A percentile compares a stretch with the other conserved stretches of the same genome.
Conservation (phyloP, 148 eudicot genomes). For the Agrostemma githago region DNA sequence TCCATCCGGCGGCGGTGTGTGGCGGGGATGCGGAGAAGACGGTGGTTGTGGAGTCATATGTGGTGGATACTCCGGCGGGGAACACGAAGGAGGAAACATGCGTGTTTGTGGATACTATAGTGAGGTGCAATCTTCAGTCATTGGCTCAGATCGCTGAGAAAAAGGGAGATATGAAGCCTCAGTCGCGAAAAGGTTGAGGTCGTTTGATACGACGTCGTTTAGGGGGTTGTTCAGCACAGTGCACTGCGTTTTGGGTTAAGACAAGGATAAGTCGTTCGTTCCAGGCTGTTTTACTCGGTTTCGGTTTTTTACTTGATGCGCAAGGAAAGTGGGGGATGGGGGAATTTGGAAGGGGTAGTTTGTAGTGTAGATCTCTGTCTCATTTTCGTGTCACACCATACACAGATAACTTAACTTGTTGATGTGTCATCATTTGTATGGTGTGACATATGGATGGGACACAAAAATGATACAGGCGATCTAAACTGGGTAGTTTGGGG, state of each 20-base stretch:
- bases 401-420: too few species aligned
- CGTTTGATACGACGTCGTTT: neutral
- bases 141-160: slow-evolving; percentile 59
- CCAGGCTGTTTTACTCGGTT: neutral
- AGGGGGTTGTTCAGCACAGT: too few species aligned
- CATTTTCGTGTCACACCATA: too few species aligned
- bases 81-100: slow-evolving; percentile 65
- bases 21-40: slow-evolving; percentile 32
- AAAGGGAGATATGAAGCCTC: slow-evolving; percentile 2
- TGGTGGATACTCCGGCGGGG: slow-evolving; percentile 60
- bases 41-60: slow-evolving; percentile 61
- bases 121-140: slow-evolving; percentile 65
- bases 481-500: too few species aligned
- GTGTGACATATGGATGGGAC: too few species aligned
- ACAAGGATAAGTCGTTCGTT: neutral
- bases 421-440: too few species aligned
- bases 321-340: neutral
- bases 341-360: neutral
- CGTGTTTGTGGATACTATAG: slow-evolving; percentile 70
- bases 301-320: neutral
- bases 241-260: neutral
- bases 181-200: neutral
- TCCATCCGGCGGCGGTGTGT: slow-evolving; percentile 12
- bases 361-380: too few species aligned
- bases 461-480: too few species aligned